Conservation (phyloP, 2,329 filamentous ascomycete species). For the Geosmithia putterillii region DNA sequence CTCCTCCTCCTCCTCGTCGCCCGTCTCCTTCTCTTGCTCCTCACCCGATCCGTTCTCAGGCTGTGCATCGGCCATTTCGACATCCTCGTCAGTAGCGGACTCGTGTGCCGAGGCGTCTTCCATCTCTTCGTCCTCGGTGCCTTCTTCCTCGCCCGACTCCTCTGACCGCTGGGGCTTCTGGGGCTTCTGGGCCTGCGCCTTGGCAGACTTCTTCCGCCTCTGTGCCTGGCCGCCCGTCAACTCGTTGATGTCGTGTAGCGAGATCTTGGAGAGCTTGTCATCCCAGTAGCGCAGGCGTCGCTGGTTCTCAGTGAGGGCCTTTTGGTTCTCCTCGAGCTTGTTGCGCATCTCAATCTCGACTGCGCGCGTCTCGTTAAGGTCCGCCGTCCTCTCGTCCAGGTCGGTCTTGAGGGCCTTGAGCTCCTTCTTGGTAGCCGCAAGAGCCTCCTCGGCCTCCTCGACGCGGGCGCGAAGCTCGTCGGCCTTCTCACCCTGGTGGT, state of each 20-base stretch:
- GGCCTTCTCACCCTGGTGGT: conserved; percentile 63
- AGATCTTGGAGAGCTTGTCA: conserved; percentile 76
- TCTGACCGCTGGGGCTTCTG: conserved; percentile 10
- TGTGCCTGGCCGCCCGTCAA: conserved; percentile 30
- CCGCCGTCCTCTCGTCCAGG: conserved; percentile 72
- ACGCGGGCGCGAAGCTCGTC: conserved; percentile 61
- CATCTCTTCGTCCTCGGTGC: conserved; percentile 14
- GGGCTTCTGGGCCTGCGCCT: conserved; percentile 5
- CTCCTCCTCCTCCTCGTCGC: conserved; percentile 12
- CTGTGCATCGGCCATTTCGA: conserved; percentile 10
- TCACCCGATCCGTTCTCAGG: conserved; percentile 10
- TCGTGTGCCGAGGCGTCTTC: conserved; percentile 10
- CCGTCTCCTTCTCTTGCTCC: conserved; percentile 10
- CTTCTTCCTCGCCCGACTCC: conserved; percentile 4
- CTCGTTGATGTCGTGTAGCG: conserved; percentile 69
- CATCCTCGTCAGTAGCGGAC: conserved; percentile 4
- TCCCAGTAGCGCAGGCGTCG: conserved; percentile 77
- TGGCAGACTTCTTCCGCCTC: conserved; percentile 4
- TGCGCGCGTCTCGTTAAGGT: conserved; percentile 80
- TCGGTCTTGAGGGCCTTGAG: conserved; percentile 70
- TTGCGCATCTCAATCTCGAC: conserved; percentile 97
- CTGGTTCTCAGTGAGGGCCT: conserved; percentile 75
- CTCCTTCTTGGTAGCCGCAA: conserved; percentile 70
- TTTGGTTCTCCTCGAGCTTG: conserved; percentile 93
- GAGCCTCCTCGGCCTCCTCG: conserved; percentile 69